Percentiles rank a stretch among this genome's conserved stretches.
Conservation (phyloP, 495 filamentous ascomycete genomes). For the Daldinia decipiens region DNA sequence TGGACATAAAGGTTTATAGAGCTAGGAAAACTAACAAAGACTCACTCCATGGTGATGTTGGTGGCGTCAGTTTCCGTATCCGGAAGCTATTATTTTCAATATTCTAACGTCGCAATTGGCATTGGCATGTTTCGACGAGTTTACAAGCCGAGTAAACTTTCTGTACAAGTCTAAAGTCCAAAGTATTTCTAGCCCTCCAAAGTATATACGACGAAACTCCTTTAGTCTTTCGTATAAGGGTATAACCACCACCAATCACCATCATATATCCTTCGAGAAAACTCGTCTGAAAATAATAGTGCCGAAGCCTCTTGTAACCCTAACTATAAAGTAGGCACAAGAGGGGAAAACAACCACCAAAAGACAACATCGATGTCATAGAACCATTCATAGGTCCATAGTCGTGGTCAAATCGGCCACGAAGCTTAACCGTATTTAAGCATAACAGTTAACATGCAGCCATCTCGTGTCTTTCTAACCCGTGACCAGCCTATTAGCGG, state of each 20-base stretch:
- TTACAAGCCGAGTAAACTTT: not conserved
- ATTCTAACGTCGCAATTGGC: slow-evolving; percentile 8
- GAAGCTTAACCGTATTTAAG: not conserved
- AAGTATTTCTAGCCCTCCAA: not conserved
- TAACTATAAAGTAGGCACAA: not conserved
- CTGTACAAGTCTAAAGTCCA: not conserved
- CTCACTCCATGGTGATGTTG: not conserved
- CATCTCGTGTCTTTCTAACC: slow-evolving; percentile 6
- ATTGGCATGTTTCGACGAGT: not conserved
- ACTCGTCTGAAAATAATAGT: not conserved
- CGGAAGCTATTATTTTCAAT: slow-evolving; percentile 30
- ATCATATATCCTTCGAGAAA: not conserved
- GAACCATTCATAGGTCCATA: not conserved
- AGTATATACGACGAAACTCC: slow-evolving; percentile 1
- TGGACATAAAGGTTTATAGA: slow-evolving; percentile 13
- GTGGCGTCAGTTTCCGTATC: slow-evolving; percentile 32
- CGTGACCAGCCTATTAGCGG: slow-evolving; percentile 2
- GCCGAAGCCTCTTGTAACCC: not conserved
- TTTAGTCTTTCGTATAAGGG: slow-evolving; percentile 13
- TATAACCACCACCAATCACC: slow-evolving; percentile 18
- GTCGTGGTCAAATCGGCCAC: not conserved
- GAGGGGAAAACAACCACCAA: not conserved
- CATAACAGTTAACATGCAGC: not conserved
- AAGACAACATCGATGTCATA: slow-evolving; percentile 1
- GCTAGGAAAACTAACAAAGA: slow-evolving; percentile 22